Conservation (phyloP, 139 green algal genomes). For the Microglena sp. region DNA sequence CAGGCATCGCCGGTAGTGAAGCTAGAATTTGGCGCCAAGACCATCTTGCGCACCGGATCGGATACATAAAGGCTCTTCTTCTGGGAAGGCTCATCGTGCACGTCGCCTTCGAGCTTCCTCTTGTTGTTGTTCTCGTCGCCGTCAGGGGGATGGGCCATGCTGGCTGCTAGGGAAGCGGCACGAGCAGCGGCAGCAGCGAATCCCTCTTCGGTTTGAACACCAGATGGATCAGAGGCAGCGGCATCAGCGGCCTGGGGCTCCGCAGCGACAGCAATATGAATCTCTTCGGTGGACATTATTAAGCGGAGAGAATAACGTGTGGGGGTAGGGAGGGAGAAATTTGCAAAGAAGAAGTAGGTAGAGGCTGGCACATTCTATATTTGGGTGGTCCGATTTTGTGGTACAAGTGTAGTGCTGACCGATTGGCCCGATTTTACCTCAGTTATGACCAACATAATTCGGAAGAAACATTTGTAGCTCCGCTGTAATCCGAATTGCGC, state of each 20-base stretch:
- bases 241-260: neutral
- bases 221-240: neutral
- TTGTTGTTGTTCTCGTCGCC: neutral
- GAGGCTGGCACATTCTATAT: too few relatives aligned
- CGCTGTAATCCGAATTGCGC: too few relatives aligned
- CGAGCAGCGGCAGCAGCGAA: neutral
- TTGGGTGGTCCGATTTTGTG: too few relatives aligned
- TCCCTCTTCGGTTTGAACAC: neutral
- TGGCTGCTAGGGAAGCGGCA: slow-evolving; percentile 1
- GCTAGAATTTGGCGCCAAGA: too few relatives aligned
- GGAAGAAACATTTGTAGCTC: too few relatives aligned
- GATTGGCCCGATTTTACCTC: too few relatives aligned
- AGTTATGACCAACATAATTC: too few relatives aligned
- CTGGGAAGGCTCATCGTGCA: neutral
- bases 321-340: too few relatives aligned
- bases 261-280: neutral
- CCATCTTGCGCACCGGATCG: too few relatives aligned
- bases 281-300: neutral
- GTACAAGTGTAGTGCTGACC: too few relatives aligned
- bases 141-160: neutral
- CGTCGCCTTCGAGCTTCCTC: neutral
- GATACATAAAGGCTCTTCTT: neutral
- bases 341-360: too few relatives aligned
- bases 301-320: too few relatives aligned
- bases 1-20: neutral